A percentile compares a stretch with the other conserved stretches of the same genome.
Evolutionary conservation across 1,139 yeast genomes (phyloP).

Genomic region (Geotrichum fermentans): DNA sequence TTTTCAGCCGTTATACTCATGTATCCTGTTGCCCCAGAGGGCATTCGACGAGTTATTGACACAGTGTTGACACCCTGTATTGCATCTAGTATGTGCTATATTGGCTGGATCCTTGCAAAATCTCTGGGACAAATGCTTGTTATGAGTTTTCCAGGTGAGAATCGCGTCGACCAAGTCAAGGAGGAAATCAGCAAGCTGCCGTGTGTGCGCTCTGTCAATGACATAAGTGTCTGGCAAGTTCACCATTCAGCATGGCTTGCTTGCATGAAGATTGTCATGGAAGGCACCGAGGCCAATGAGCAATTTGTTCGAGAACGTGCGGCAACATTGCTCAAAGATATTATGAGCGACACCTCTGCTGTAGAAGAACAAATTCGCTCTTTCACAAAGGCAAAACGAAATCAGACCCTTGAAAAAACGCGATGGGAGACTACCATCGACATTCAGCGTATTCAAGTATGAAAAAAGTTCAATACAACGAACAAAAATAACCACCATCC

Average conservation of each 20-base stretch:
- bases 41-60: constrained; percentile 27
- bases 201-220: constrained; percentile 33
- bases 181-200: constrained; percentile 29
- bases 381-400: constrained; percentile 24
- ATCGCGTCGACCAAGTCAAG: constrained; percentile 33
- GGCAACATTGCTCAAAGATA: background rate
- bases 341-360: background rate
- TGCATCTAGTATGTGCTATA: constrained; percentile 39
- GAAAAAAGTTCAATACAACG: too few relatives aligned
- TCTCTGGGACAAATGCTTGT: constrained; percentile 43
- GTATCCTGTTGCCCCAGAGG: constrained; percentile 31
- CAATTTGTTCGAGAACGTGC: constrained; percentile 4
- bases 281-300: constrained; percentile 27
- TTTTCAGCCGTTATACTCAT: constrained; percentile 44
- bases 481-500: too few relatives aligned
- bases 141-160: constrained; percentile 42
- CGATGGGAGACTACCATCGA: constrained; percentile 42
- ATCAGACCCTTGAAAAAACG: constrained; percentile 7
- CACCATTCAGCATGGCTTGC: constrained; percentile 43
- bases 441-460: constrained; percentile 25
- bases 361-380: constrained; percentile 36
- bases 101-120: constrained; percentile 42
- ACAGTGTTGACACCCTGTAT: constrained; percentile 38
- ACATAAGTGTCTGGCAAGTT: constrained; percentile 42
- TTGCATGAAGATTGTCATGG: constrained; percentile 35